Percentiles rank a stretch among this genome's conserved stretches.
phyloP scores from a whole-genome alignment of 345 rosid species.

The Eucalyptus camaldulensis region DNA sequence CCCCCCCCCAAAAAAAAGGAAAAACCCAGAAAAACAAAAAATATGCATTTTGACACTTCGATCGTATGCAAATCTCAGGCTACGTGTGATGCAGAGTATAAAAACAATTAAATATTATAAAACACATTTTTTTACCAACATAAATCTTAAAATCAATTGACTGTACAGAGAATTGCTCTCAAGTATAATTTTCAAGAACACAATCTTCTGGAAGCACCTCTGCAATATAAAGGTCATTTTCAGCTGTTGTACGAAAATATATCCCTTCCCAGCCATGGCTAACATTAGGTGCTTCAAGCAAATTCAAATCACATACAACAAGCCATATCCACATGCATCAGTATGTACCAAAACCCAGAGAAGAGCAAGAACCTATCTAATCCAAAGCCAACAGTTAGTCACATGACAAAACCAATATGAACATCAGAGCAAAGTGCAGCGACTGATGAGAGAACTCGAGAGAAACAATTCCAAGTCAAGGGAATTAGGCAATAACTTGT shows the following conservation, averaged over 20 bases:
- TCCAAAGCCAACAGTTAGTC: background rate
- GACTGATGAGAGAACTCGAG: background rate
- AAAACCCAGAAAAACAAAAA: background rate
- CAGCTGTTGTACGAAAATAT: background rate
- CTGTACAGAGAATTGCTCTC: background rate
- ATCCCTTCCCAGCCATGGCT: background rate
- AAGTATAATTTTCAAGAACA: background rate
- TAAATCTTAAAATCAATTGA: background rate
- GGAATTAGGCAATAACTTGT: background rate
- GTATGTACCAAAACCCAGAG: background rate
- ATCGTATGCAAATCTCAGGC: background rate
- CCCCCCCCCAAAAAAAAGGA: background rate
- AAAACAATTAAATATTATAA: background rate
- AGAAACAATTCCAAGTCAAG: background rate
- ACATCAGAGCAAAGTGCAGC: background rate
- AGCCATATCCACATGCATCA: background rate
- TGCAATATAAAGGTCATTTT: background rate
- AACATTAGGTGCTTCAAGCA: background rate
- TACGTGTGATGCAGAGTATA: background rate
- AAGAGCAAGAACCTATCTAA: background rate
- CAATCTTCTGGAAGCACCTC: background rate
- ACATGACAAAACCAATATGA: background rate
- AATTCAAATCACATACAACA: background rate
- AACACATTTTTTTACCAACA: background rate
- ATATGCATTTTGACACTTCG: background rate